These are phyloP conservation scores for Verticillium tricorpus DNA, from an alignment of 2,329 filamentous ascomycete species.

Conservation along the genomic window DNA sequence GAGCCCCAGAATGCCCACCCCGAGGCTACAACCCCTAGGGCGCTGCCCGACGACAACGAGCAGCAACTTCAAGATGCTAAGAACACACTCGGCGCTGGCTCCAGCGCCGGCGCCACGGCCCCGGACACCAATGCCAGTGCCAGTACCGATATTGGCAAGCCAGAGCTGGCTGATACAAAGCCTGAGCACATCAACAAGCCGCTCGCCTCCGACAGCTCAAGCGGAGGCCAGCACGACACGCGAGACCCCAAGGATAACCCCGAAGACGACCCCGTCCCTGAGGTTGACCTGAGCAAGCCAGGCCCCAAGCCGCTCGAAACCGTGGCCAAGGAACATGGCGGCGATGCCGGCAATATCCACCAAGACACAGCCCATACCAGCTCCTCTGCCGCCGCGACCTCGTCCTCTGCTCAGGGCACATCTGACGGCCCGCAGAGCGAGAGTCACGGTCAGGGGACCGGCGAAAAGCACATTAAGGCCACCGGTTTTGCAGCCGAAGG, in stretches of 20 bases:
- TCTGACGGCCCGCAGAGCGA: conserved; percentile 11
- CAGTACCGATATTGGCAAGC: conserved; percentile 16
- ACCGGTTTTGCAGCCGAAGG: conserved; percentile 59
- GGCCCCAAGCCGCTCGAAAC: conserved; percentile 37
- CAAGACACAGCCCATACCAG: conserved; percentile 10
- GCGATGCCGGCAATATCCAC: conserved; percentile 22
- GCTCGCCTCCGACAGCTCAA: conserved; percentile 13
- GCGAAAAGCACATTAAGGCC: conserved; percentile 53
- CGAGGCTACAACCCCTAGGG: background rate
- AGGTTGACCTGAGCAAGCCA: conserved; percentile 30
- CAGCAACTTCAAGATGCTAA: background rate
- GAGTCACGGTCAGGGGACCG: conserved; percentile 38
- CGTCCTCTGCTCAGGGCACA: conserved; percentile 10
- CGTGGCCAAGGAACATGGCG: conserved; percentile 27
- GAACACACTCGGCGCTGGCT: background rate
- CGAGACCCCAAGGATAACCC: conserved; percentile 30
- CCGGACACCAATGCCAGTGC: background rate
- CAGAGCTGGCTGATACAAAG: conserved; percentile 11
- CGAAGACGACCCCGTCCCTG: conserved; percentile 14
- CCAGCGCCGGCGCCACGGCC: background rate
- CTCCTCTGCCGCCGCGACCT: conserved; percentile 1
- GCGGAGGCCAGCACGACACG: conserved; percentile 31
- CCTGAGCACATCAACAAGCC: conserved; percentile 2
- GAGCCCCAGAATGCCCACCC: conserved; percentile 4
- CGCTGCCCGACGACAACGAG: background rate